Percentiles rank a stretch among this genome's conserved stretches.
These are phyloP conservation scores for Pistacia vera DNA, from an alignment of 345 rosid genomes.

Conservation along the genomic window DNA sequence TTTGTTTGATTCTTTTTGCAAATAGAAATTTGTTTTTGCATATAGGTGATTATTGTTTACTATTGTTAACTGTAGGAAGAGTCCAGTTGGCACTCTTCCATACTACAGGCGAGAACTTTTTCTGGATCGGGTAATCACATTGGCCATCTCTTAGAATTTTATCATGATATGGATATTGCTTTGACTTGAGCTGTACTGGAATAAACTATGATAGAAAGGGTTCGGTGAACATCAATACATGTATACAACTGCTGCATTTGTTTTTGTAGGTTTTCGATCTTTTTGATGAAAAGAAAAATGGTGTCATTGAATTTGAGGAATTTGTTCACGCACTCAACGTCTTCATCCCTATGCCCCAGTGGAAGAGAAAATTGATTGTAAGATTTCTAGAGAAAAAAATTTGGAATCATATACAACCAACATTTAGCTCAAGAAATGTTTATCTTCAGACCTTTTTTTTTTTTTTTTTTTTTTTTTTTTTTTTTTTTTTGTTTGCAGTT, in stretches of 20 bases:
- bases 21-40: background rate
- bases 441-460: conserved; percentile 1
- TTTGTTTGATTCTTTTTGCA: background rate
- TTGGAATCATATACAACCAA: conserved; percentile 1
- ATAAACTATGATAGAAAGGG: background rate
- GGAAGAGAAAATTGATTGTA: conserved; percentile 83
- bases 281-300: conserved; percentile 87
- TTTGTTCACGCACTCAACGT: conserved; percentile 72
- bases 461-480: conserved; percentile 8
- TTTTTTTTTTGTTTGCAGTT: conserved; percentile 49
- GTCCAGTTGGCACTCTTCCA: conserved; percentile 70
- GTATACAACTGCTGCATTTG: background rate
- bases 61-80: conserved; percentile 64
- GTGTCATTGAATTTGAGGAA: conserved; percentile 87
- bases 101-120: conserved; percentile 78
- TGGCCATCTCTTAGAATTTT: background rate
- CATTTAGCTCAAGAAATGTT: background rate
- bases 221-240: background rate
- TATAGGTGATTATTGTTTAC: background rate
- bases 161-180: background rate
- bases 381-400: conserved; percentile 28
- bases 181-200: background rate
- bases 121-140: conserved; percentile 72
- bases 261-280: conserved; percentile 65
- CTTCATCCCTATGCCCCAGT: conserved; percentile 75